Base-by-base conservation (phyloP, 1,284 basidiomycete genomes). In the Ceratobasidium theobromae region DNA sequence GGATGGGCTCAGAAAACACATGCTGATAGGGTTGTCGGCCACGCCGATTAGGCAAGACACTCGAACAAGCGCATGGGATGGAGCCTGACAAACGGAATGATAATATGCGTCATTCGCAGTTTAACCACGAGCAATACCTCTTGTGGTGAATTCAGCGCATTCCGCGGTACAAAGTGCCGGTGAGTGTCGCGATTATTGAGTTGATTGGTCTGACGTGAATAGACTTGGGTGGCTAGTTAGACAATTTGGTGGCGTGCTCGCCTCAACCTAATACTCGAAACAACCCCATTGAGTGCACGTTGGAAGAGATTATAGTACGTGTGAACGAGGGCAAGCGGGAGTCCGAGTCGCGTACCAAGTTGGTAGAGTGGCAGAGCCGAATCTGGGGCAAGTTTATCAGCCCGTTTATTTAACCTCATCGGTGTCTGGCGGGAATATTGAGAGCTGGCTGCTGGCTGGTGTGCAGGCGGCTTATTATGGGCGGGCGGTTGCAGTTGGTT, bases 241-340 rank as follows among this genome's bases (percentile, higher is more conserved):
- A 95, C 75, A 89, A 95, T 72, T 81, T 96, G 27, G 81, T 88
- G 18, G 82, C 87, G 72, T 89, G 86, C 8, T 90, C 93, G n/a
- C 88, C 90, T 21, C 78, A 79, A 45, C 82, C 84, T 67, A 84
- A 88, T 51, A 85, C 81, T 73, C 82, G 83, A 77, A 86, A 86
- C 69, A 92, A 95, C 74, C 86, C 91, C n/a, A 79, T 98, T 53
- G 90, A 93, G 71, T 85, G 86, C 68, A 94, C 95, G 0, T 77
- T 96, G 62, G 79, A 84, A 25, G 91, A 95, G 76, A 96, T 98
- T 71, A 84, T 93, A 3, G 85, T 84, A 5, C 78, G 91, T 73
- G 96, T 98, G 92, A 98, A 98, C 76, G 95, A 98, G 78, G 92
- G 93, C 70, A 97, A 97, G 77, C 86, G 95, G 14, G 95, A 97